phyloP scores from a whole-genome alignment of 2,329 filamentous ascomycete species.

The Grosmannia serpens region DNA sequence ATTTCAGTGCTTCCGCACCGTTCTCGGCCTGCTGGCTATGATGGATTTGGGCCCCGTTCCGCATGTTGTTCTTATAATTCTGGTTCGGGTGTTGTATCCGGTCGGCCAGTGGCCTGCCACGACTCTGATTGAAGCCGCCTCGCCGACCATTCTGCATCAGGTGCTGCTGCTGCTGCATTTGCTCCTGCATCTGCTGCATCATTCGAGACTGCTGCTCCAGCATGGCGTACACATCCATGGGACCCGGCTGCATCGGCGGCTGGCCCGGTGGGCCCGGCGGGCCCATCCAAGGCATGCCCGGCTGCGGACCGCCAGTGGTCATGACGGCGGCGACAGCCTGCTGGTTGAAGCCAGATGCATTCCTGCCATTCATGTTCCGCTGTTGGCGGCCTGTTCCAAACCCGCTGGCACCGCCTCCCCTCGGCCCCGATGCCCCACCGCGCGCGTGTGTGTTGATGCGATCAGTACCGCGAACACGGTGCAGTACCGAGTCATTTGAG shows the following conservation, averaged over 20 bases:
- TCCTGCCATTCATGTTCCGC: constrained; percentile 36
- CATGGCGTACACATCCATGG: constrained; percentile 57
- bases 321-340: constrained; percentile 35
- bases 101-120: constrained; percentile 59
- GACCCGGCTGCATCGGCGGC: constrained; percentile 23
- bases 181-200: constrained; percentile 65
- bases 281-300: constrained; percentile 35
- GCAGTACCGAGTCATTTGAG: constrained; percentile 60
- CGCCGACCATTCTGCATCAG: constrained; percentile 37
- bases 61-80: constrained; percentile 34
- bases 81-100: constrained; percentile 48
- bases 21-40: constrained; percentile 19
- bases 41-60: constrained; percentile 31
- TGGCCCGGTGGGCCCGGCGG: constrained; percentile 19
- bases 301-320: constrained; percentile 14
- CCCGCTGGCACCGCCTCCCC: constrained; percentile 36
- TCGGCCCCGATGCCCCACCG: constrained; percentile 59
- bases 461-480: constrained; percentile 67
- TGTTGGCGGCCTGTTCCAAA: constrained; percentile 18
- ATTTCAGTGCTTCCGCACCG: constrained; percentile 19
- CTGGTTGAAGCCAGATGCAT: constrained; percentile 36
- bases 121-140: constrained; percentile 24
- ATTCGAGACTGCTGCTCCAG: constrained; percentile 80
- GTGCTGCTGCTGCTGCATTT: constrained; percentile 41
- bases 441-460: constrained; percentile 71